A percentile compares a stretch with the other conserved stretches of the same genome.
Conservation (phyloP, 495 filamentous ascomycete species). For the Podospora bellae-mahoneyi region DNA sequence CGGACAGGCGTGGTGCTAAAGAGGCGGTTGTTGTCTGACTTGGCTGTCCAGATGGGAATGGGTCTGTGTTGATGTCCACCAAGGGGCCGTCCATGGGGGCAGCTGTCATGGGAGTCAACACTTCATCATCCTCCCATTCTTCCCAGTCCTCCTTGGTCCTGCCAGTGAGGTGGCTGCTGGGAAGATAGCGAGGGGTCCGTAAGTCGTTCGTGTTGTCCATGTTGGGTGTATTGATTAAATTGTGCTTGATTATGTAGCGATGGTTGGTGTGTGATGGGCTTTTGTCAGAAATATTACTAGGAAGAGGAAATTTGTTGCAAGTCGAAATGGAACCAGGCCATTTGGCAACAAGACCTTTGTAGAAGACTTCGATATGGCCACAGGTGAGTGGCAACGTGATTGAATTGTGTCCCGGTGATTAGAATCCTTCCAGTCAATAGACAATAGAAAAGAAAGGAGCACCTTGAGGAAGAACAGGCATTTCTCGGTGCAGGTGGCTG, state of each 20-base stretch:
- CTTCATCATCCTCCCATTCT: constrained; percentile 45
- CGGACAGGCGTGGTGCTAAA: constrained; percentile 28
- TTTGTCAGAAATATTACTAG: neutral
- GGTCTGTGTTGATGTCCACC: neutral
- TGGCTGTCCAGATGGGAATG: constrained; percentile 18
- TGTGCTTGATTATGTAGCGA: neutral
- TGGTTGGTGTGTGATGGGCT: neutral
- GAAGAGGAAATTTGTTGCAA: neutral
- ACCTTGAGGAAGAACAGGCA: constrained; percentile 16
- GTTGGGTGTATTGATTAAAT: constrained; percentile 12
- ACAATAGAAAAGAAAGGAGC: constrained; percentile 9
- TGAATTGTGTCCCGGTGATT: neutral
- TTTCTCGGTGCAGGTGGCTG: constrained; percentile 7
- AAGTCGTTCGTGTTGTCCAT: constrained; percentile 29
- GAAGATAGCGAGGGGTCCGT: constrained; percentile 9
- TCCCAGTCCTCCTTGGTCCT: constrained; percentile 46
- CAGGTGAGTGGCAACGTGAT: neutral
- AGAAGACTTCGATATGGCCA: neutral
- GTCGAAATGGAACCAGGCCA: neutral
- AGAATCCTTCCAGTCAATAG: neutral
- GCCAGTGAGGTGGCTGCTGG: constrained; percentile 8
- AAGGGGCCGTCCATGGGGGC: constrained; percentile 27
- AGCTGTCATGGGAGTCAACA: constrained; percentile 26
- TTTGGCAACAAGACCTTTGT: neutral
- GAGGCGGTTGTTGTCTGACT: constrained; percentile 18